phyloP scores from a whole-genome alignment of 2,329 filamentous ascomycete genomes.

The Purpureocillium takamizusanense region DNA sequence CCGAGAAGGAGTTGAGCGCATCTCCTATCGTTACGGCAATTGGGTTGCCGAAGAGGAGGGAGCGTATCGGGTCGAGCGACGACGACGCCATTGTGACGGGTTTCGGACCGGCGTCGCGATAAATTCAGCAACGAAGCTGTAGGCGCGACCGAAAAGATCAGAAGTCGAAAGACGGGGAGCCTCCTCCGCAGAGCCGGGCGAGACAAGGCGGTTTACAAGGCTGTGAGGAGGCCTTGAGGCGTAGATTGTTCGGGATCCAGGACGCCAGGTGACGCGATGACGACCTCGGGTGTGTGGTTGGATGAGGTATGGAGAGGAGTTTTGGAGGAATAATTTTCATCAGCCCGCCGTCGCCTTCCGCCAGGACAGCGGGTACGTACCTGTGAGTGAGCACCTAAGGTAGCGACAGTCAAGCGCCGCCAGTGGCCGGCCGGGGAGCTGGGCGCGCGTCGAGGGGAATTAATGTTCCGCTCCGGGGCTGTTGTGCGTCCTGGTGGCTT shows the following conservation, averaged over 20 bases:
- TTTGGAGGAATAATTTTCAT: slow-evolving; percentile 28
- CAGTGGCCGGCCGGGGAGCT: too few species aligned
- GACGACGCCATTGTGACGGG: slow-evolving; percentile 40
- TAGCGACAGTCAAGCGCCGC: too few species aligned
- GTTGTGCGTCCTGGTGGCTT: too few species aligned
- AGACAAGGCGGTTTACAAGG: slow-evolving; percentile 10
- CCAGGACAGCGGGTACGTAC: too few species aligned
- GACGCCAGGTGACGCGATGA: slow-evolving; percentile 21
- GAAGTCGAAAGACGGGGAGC: slow-evolving; percentile 2
- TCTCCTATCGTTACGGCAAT: slow-evolving; percentile 62
- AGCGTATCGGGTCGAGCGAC: slow-evolving; percentile 41
- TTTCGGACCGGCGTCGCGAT: slow-evolving; percentile 8
- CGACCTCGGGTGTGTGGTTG: slow-evolving; percentile 16
- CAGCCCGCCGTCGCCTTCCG: slow-evolving; percentile 8
- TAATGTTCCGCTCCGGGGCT: not conserved
- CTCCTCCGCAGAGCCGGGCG: slow-evolving; percentile 3
- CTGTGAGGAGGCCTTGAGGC: slow-evolving; percentile 12
- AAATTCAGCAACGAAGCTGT: not conserved
- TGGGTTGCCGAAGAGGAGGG: slow-evolving; percentile 66
- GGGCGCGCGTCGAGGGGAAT: not conserved
- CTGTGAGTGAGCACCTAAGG: too few species aligned
- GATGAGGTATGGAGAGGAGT: slow-evolving; percentile 12
- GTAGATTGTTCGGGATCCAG: slow-evolving; percentile 14
- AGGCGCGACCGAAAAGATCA: not conserved
- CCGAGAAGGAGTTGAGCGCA: slow-evolving; percentile 72